Conservation (phyloP, 805 yeast species). For the Torulaspora franciscae region DNA sequence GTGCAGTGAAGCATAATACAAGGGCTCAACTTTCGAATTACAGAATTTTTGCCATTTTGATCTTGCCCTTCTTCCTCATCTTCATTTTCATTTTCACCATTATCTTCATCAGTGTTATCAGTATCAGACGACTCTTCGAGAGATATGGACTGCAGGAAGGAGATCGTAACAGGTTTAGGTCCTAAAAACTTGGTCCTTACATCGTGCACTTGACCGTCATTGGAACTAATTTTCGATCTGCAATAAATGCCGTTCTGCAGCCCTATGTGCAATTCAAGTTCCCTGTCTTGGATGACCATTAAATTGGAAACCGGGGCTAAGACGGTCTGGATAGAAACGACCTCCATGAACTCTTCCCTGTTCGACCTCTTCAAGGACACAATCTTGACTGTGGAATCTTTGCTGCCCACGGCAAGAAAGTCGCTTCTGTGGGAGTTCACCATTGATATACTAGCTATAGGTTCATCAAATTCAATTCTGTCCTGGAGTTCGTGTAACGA, state of each 20-base stretch:
- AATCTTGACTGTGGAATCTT: constrained; percentile 65
- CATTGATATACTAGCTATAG: constrained; percentile 50
- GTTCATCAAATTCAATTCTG: constrained; percentile 48
- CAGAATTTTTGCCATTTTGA: background rate
- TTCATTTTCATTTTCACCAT: constrained; percentile 18
- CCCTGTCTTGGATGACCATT: constrained; percentile 21
- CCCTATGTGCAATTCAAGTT: constrained; percentile 62
- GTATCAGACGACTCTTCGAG: constrained; percentile 31
- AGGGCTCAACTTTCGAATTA: constrained; percentile 3
- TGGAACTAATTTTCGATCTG: constrained; percentile 50
- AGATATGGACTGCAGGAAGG: constrained; percentile 20
- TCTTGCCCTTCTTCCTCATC: constrained; percentile 11
- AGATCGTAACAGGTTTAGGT: constrained; percentile 52
- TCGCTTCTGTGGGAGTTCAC: constrained; percentile 47
- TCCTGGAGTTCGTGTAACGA: constrained; percentile 67
- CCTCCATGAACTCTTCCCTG: constrained; percentile 54
- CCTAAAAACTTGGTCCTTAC: constrained; percentile 73
- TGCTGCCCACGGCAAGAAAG: constrained; percentile 64
- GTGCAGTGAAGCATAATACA: constrained; percentile 34
- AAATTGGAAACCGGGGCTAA: constrained; percentile 46
- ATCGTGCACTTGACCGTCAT: constrained; percentile 58
- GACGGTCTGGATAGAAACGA: constrained; percentile 60
- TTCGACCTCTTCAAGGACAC: constrained; percentile 47
- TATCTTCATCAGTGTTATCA: constrained; percentile 30
- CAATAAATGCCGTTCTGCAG: constrained; percentile 79